Evolutionary conservation across 139 green algal species (phyloP).

Genomic region (Closterium sp.): DNA sequence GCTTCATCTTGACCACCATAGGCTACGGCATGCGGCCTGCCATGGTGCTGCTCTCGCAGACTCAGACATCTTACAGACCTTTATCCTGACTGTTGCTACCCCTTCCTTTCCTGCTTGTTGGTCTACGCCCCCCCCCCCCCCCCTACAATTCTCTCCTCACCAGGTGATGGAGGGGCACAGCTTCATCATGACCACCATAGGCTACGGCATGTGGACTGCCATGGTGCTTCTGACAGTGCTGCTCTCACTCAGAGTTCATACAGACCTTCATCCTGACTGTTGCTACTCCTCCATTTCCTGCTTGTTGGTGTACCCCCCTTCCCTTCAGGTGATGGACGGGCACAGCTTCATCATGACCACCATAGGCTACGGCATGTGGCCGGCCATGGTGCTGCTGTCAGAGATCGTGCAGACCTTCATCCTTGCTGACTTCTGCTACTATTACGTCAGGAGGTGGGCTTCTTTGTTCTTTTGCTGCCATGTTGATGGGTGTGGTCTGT

Average conservation of each 20-base stretch:
- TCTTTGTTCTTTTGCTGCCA: neutral
- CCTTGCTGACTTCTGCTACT: conserved; percentile 98
- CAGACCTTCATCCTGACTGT: conserved; percentile 90
- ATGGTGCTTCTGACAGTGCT: conserved; percentile 84
- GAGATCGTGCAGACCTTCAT: conserved; percentile 99
- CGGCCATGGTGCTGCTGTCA: conserved; percentile 90
- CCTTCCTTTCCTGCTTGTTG: neutral
- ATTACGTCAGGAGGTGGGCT: conserved; percentile 84
- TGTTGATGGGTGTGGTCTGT: neutral
- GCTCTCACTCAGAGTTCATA: conserved; percentile 75
- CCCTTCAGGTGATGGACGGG: conserved; percentile 94
- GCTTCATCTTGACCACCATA: conserved; percentile 50
- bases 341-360: no score
- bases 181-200: no score
- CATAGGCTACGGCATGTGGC: conserved; percentile 90
- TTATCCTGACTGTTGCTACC: conserved; percentile 73
- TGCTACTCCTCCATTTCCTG: neutral
- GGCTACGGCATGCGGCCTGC: conserved; percentile 90
- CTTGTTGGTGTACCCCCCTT: no score
- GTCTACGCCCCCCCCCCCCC: no score
- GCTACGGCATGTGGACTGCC: conserved; percentile 86
- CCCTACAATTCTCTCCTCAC: no score
- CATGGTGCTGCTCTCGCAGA: conserved; percentile 85
- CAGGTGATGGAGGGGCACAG: conserved; percentile 94
- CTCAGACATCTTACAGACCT: conserved; percentile 92